phyloP scores from a whole-genome alignment of 345 rosid genomes.

The Euphorbia tirucalli region DNA sequence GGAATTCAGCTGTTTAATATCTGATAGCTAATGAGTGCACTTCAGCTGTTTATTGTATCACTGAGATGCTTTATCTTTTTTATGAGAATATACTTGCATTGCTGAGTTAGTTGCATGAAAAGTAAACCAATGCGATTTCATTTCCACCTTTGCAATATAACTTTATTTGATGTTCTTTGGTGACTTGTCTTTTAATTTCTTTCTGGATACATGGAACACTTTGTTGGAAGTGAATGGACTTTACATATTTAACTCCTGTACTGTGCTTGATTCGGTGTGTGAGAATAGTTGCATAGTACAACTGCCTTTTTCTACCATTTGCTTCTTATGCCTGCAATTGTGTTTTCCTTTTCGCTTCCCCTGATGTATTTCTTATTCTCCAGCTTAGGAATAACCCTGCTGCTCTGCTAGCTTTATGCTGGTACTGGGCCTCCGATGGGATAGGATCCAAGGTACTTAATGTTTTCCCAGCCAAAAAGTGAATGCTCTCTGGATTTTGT shows the following conservation, averaged over 20 bases:
- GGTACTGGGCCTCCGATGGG: slow-evolving; percentile 96
- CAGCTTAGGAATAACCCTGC: slow-evolving; percentile 92
- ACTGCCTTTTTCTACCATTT: not conserved
- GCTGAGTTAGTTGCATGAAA: not conserved
- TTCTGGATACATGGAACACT: not conserved
- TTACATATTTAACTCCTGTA: not conserved
- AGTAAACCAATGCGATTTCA: not conserved
- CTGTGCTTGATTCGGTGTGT: not conserved
- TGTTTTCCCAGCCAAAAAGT: slow-evolving; percentile 9
- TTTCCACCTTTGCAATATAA: not conserved
- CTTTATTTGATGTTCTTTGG: not conserved
- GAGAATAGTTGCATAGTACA: not conserved
- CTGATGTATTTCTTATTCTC: slow-evolving; percentile 19
- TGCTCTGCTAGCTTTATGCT: slow-evolving; percentile 86
- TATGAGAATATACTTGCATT: not conserved
- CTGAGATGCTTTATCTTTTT: not conserved
- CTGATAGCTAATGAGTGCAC: not conserved
- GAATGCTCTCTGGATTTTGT: slow-evolving; percentile 13
- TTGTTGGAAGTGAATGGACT: not conserved
- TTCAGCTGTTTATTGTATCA: not conserved
- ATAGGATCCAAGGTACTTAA: slow-evolving; percentile 81
- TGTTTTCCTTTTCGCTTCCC: not conserved
- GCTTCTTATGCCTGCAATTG: not conserved
- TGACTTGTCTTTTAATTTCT: not conserved
- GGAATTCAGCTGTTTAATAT: not conserved